Evolutionary conservation across 1,139 yeast species (phyloP), one percentile per base, ranked within the genome.

Genomic region (Protomyces inouyei): DNA sequence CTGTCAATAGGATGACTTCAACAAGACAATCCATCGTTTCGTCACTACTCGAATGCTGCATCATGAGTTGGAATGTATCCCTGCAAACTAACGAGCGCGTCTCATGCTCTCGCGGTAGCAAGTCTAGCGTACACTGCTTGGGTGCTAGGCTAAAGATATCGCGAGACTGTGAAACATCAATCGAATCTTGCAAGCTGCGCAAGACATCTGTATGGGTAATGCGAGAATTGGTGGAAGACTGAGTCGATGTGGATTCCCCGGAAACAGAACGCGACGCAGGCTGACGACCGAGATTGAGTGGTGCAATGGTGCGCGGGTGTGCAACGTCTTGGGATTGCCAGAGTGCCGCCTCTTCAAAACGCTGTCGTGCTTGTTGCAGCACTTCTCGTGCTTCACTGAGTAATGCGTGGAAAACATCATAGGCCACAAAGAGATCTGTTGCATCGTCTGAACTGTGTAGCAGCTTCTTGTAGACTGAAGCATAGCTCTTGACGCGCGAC

Each of bases 391-490:
- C 63, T 10, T 59, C 57, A 25, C 16, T 52, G 28, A 59, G 46
- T 14, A 59, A 45, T 21, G 53, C 52, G 52, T 59, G 63, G 43
- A 59, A 59, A 14, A 55, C 54, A 25, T 59, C 63, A 16, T 59
- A 52, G 5, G 63, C 63, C 32, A 59, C 40, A 25, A 59, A 59
- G 52, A 59, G 43, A 28, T 59, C 63, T 16, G 63, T 59, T 28
- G 63, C 63, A 32, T 59, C 63, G 35, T 59, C 63, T 12, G 63
- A 59, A 14, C 57, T 52, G 40, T 60, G 64, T 6, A 60, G 51
- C 21, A 60, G 51, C 35, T 60, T 60, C 36, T 60, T 60, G 60
- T 43, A 60, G 10, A 46, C 36, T 16, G 55, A 43, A 18, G 60
- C 36, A 48, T 60, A 60, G 9, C 55, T 38, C 25, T 57, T 57